Base-by-base conservation (phyloP, 805 yeast species). In the Hanseniaspora lachancei region DNA sequence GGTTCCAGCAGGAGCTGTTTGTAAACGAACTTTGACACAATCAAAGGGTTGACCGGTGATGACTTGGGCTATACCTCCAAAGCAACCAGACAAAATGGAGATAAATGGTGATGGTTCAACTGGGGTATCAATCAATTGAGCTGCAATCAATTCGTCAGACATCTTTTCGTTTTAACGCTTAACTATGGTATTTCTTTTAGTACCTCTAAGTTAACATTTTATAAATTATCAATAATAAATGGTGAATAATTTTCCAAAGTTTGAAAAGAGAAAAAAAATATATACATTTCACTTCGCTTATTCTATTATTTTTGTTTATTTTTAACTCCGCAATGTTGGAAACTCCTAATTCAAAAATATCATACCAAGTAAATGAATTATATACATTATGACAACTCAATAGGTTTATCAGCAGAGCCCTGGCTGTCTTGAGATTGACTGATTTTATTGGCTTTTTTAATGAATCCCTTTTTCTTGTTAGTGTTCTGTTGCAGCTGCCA, bases 1-100 rank as follows among this genome's bases (percentile, higher is more conserved):
- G 10, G 44, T 29, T 2, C 89, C 81, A 0, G 89, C 88, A 47
- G 84, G 78, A 2, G 95, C 89, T 2, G 95, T 83, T 66, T 93
- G 97, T 49, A 93, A 74, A 53, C 98, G 76, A 21, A 93, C 97
- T 70, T 91, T 91, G 47, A 93, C 86, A 10, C 96, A 86, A 67
- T 89, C 97, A 64, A 91, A 91, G 8, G 97, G 97, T 70, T 93
- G 97, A 24, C 98, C 98, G 15, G 84, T 86, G 36, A 93, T 72
- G 8, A 93, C 97, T 70, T 93, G 98, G 7, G 97, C 91, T 29
- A 93, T 80, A 54, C 98, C 98, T 57, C 97, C 97, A 62, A 84
- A 76, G 18, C 97, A 91, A 21, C 98, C 98, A 5, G 95, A 95
- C 55, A 86, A 70, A 49, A 89, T 77, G 67, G 89, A 96, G 63